A percentile compares a stretch with the other conserved stretches of the same genome.
Evolutionary conservation across 768 basidiomycete species (phyloP).

Genomic region (Hemileccinum impolitum): DNA sequence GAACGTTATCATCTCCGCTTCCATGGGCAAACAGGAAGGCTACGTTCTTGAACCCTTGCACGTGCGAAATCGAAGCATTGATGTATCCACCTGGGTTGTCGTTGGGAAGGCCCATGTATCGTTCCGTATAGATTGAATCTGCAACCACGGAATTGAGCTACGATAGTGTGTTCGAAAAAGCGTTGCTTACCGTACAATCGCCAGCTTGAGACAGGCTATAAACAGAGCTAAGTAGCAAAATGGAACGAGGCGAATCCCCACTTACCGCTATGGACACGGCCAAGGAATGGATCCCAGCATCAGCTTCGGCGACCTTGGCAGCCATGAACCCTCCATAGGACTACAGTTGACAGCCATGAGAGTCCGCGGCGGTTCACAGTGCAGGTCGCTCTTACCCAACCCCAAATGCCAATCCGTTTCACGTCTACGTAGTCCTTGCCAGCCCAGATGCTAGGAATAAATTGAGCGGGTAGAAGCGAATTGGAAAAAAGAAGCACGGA

Average conservation of each 20-base stretch:
- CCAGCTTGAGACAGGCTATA: slow-evolving; percentile 86
- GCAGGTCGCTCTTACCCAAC: slow-evolving; percentile 67
- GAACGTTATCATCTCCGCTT: slow-evolving; percentile 95
- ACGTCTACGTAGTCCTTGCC: slow-evolving; percentile 85
- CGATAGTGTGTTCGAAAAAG: not conserved
- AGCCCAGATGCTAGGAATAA: slow-evolving; percentile 64
- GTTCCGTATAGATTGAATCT: slow-evolving; percentile 97
- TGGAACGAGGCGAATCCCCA: slow-evolving; percentile 7
- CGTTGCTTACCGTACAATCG: slow-evolving; percentile 60
- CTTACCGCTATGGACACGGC: slow-evolving; percentile 89
- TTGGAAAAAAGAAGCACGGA: slow-evolving; percentile 5
- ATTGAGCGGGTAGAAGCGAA: not conserved
- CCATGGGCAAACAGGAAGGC: slow-evolving; percentile 89
- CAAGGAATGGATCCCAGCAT: slow-evolving; percentile 85
- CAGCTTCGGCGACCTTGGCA: slow-evolving; percentile 86
- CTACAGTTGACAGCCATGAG: slow-evolving; percentile 37
- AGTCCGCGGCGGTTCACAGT: not conserved
- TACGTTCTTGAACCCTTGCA: slow-evolving; percentile 78
- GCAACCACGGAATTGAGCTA: slow-evolving; percentile 3
- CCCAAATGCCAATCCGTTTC: slow-evolving; percentile 92
- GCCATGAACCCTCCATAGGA: slow-evolving; percentile 97
- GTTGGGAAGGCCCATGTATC: slow-evolving; percentile 87
- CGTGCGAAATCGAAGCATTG: slow-evolving; percentile 83
- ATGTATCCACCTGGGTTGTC: slow-evolving; percentile 85
- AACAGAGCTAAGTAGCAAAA: slow-evolving; percentile 9